phyloP scores from a whole-genome alignment of 257 asterid genomes.

The Misopates orontium region DNA sequence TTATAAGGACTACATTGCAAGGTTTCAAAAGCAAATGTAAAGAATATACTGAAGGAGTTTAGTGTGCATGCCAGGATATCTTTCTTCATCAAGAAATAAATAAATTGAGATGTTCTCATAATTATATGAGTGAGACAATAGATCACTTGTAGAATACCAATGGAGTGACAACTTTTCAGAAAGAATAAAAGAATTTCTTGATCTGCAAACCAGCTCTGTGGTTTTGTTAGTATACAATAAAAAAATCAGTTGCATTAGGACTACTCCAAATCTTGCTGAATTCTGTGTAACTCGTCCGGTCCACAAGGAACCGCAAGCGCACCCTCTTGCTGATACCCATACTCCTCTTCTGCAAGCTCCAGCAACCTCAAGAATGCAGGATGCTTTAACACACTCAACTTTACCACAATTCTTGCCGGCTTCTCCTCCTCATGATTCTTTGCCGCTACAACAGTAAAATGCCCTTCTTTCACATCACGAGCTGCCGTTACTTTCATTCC shows the following conservation, averaged over 20 bases:
- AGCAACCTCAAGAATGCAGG: slow-evolving; percentile 40
- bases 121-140: no score
- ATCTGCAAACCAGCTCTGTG: neutral
- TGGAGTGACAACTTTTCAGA: no score
- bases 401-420: slow-evolving; percentile 39
- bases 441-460: slow-evolving; percentile 36
- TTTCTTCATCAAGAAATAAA: no score
- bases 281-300: slow-evolving; percentile 35
- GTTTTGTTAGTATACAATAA: neutral
- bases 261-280: slow-evolving; percentile 27
- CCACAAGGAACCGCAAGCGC: slow-evolving; percentile 39
- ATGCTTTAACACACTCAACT: slow-evolving; percentile 33
- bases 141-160: no score
- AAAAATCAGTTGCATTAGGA: neutral
- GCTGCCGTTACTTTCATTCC: slow-evolving; percentile 22
- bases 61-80: no score
- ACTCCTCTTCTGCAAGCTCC: slow-evolving; percentile 41
- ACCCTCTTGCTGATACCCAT: slow-evolving; percentile 37
- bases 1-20: no score
- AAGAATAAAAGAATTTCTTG: neutral
- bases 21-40: no score
- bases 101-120: no score
- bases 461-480: slow-evolving; percentile 42
- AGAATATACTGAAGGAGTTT: no score
- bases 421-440: slow-evolving; percentile 24